Evolutionary conservation across 1,284 basidiomycete species (phyloP), one percentile per base, ranked within the genome.

Genomic region (Leccinum huronense): DNA sequence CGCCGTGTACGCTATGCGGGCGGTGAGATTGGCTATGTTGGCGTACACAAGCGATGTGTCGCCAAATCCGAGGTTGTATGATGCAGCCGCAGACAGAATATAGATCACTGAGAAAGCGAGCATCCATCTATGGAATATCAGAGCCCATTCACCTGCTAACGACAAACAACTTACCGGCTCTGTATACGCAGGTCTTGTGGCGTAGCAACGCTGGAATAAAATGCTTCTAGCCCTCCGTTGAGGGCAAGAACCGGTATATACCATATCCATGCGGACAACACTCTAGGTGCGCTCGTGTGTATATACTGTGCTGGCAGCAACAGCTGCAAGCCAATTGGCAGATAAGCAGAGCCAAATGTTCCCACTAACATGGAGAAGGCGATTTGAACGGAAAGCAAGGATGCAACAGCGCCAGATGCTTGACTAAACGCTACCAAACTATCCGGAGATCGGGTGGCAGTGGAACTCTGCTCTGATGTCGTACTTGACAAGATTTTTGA

Each of bases 171-270:
- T 67, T 69, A 87, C 78, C 81, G 79, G 67, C 87, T 90, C 73
- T 94, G 92, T 6, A 73, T 73, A 58, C 81, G 84, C 5, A 95
- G 76, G 73, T 93, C 89, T 2, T 75, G 69, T 0, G 86, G 80
- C 2, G 81, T 81, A 3, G 93, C 91, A 1, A 88, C 87, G 60
- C 93, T 91, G 2, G 91, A 86, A 68, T 95, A 83, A 77, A 96
- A 96, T 0, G 94, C 91, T 75, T 98, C 95, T 27, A 96, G 80
- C 1, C 92, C 85, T 3, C 95, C 95, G 73, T 98, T 98, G 68
- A 93, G 78, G 4, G 91, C 91, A 70, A 98, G 84, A 19, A 92
- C 84, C 1, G 95, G 96, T 66, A 97, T 89, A 71, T 95, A 96
- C 79, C 86, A 88, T 30, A 89, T 78, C 84, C 95, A 97, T 1